Evolutionary conservation across 2,329 filamentous ascomycete genomes (phyloP), one percentile per base, ranked within the genome.

Genomic region (Monosporascus sp.): DNA sequence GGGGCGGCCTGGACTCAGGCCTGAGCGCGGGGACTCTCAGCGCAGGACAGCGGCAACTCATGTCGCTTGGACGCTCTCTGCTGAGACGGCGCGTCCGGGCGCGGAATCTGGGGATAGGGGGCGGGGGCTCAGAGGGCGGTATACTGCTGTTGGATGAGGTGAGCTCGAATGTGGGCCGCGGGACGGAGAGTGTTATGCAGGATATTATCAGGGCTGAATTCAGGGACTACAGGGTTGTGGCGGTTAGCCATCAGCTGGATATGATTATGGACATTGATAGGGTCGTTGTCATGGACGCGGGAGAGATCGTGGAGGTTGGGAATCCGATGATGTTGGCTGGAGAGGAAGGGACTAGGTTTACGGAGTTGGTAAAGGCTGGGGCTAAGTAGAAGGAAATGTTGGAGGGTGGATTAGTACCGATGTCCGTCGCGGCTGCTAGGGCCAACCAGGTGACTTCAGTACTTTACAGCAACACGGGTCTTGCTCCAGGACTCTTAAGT

Each of bases 241-340:
- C 63, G 1, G 64, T 70, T 1, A 66, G 62, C 20, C 68, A 70
- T 47, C 58, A 61, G 22, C 54, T 69, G 4, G 60, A 68, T 17
- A 78, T 72, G 17, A 72, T 78, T 27, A 67, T 74, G 39, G 74
- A 76, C 56, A 79, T 75, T 58, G 75, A 79, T 56, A 67, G 66
- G n/a, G 71, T 79, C 25, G 68, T 73, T 1, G 73, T 80, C 7
- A 72, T 80, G 70, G 72, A 78, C 18, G 64, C 68, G 20, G 76
- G 77, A 3, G 61, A 63, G 57, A 63, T 79, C 27, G 71, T 73
- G 1, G 77, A 80, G 57, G 55, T 64, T 25, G 67, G 63, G 1
- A 60, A 59, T 15, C 67, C 65, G 17, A 50, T n/a, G 7, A 48
- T 56, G 34, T 45, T 66, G 14, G 55, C 57, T 6, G 17, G 46